Base-by-base conservation (phyloP, 768 basidiomycete species). In the Hydnum rufescens region DNA sequence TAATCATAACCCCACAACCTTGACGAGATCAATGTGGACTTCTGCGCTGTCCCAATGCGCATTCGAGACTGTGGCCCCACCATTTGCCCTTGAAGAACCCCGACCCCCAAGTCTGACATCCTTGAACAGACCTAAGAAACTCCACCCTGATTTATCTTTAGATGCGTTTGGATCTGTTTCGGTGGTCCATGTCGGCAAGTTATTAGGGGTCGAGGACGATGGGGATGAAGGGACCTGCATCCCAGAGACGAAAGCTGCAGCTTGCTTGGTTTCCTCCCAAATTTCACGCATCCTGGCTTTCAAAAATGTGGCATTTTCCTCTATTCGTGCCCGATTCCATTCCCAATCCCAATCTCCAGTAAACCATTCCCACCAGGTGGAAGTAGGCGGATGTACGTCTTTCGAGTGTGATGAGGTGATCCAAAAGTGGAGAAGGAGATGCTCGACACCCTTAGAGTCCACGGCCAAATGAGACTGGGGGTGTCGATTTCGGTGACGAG, bases 341-440 rank as follows among this genome's bases (percentile, higher is more conserved):
- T 50, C 43, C 32, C n/a, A 42, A 13, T 34, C 39, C 22, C 43
- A 52, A 8, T 42, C 19, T 19, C 57, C 55, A 22, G 39, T 44
- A 22, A 31, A n/a, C 23, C 49, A 51, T 8, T 26, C 28, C 8
- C 47, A 48, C 31, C 34, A 32, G 18, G 44, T 28, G 8, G 39
- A 36, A 16, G 50, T 3, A 25, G 29, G 19, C 5, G 53, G 3
- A 3, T 30, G 30, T n/a, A 34, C 29, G 5, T 32, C 34, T 63
- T 28, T 70, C 70, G 47, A 73, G 69, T 32, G 71, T 66, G 46
- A 70, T 67, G 32, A 77, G 78, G 67, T 83, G 26, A 88, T 71
- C 58, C 80, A 89, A 65, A 89, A 89, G 42, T 80, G 80, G 62
- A 89, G 71, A 29, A 85, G 71, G 76, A 89, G 78, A 58, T 88